Evolutionary conservation across 331 rosid genomes (phyloP), one percentile per base, ranked within the genome.

Genomic region (Cucumis variabilis): DNA sequence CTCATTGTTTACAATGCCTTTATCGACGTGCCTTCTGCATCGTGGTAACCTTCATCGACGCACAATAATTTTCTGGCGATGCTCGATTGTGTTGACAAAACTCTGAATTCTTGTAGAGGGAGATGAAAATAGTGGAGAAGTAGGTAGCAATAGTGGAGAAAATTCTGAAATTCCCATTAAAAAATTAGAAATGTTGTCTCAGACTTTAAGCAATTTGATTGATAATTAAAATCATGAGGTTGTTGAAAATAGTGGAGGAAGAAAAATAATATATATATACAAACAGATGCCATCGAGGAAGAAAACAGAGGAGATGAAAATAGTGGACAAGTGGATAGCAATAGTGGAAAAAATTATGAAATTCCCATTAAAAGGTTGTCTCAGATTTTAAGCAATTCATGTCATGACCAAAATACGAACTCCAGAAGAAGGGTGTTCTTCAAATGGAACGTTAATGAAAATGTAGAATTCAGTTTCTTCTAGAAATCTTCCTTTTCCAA

Each of bases 401-500:
- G 80, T 55, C 9, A 41, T 25, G 19, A 28, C 27, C 55, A 74
- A 41, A n/a, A 20, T 33, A 37, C 53, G 41, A 44, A 44, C 44
- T 48, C 37, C 21, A 76, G 82, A 76, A n/a, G 63, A 76, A 46
- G 82, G 62, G 30, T 76, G 37, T 46, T 76, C 82, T 75, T 75
- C 82, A 76, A 76, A 21, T 33, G 79, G 79, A 50, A 11, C 50
- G 48, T 30, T 71, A 71, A n/a, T 71, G 48, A 50, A 33, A 30
- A 24, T 71, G 77, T 30, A 71, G 50, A 33, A 37, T 37, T 19
- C 51, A 33, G 25, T 37, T 37, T 73, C 15, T 1, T 68, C 20
- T 30, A 25, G 79, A 46, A 73, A 73, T 73, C 3, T 37, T 8
- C 62, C 33, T 13, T 13, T 46, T 48, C 62, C 62, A 76, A 76